Evolutionary conservation across 2,329 filamentous ascomycete species (phyloP).

Genomic region (Cytospora schulzeri): DNA sequence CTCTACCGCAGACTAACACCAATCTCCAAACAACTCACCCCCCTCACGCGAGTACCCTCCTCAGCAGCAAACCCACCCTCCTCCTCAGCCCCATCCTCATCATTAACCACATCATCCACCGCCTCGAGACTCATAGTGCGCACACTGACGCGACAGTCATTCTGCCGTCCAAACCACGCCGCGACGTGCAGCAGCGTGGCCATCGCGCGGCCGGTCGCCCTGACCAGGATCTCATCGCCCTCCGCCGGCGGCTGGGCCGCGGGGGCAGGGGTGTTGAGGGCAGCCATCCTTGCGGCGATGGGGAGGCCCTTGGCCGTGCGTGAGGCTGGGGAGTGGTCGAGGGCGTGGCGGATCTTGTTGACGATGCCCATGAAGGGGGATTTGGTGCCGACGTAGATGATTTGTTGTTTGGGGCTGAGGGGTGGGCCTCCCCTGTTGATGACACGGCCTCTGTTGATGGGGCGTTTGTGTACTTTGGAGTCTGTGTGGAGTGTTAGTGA

Average conservation of each 20-base stretch:
- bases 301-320: conserved; percentile 44
- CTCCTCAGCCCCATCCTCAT: conserved; percentile 36
- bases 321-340: conserved; percentile 56
- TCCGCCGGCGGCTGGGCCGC: conserved; percentile 35
- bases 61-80: conserved; percentile 32
- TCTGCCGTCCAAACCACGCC: conserved; percentile 64
- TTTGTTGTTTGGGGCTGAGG: conserved; percentile 30
- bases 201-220: conserved; percentile 69
- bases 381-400: conserved; percentile 66
- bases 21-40: conserved; percentile 55
- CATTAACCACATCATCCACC: conserved; percentile 65
- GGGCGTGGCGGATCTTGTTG: conserved; percentile 64
- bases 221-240: conserved; percentile 49
- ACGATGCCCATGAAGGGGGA: conserved; percentile 71
- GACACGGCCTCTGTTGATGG: conserved; percentile 45
- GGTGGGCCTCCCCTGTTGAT: conserved; percentile 7
- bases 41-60: conserved; percentile 47
- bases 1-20: conserved; percentile 49
- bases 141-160: conserved; percentile 59
- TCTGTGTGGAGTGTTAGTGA: conserved; percentile 39
- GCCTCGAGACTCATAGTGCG: conserved; percentile 65
- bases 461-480: conserved; percentile 52
- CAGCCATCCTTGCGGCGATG: conserved; percentile 49
- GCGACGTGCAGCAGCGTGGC: conserved; percentile 64
- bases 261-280: conserved; percentile 39